Conservation (phyloP, 2,329 filamentous ascomycete genomes). For the Epichloe gansuensis region DNA sequence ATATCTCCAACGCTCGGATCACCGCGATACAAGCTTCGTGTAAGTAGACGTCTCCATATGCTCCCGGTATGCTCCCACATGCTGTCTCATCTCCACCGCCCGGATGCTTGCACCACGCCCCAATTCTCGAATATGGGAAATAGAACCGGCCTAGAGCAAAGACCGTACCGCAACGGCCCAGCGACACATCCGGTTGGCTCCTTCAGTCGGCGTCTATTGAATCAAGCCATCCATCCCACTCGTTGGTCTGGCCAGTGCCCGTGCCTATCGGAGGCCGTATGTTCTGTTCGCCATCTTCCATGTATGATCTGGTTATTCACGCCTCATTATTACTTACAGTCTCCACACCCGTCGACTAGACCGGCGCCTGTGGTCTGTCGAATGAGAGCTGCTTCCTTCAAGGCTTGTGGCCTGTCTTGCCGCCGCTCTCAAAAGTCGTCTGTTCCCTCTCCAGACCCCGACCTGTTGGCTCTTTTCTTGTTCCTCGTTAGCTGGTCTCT, state of each 20-base stretch:
- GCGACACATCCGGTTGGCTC: conserved; percentile 16
- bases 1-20: not conserved
- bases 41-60: not conserved
- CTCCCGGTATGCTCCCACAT: no score
- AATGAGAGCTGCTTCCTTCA: conserved; percentile 13
- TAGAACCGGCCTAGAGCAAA: not conserved
- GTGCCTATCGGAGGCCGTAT: conserved; percentile 4
- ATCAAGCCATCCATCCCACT: conserved; percentile 3
- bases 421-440: conserved; percentile 37
- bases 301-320: conserved; percentile 6
- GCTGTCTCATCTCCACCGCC: not conserved
- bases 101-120: not conserved
- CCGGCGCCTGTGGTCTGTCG: conserved; percentile 23
- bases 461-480: conserved; percentile 22
- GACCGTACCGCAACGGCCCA: conserved; percentile 23
- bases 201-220: conserved; percentile 2
- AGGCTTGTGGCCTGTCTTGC: conserved; percentile 14
- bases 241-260: not conserved
- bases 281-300: not conserved
- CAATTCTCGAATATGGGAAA: not conserved
- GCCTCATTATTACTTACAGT: conserved; percentile 12
- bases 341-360: conserved; percentile 16
- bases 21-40: not conserved
- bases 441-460: conserved; percentile 26
- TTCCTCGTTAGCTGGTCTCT: conserved; percentile 45